Base-by-base conservation (phyloP, 768 basidiomycete genomes). In the Pulveroboletus ravenelii region DNA sequence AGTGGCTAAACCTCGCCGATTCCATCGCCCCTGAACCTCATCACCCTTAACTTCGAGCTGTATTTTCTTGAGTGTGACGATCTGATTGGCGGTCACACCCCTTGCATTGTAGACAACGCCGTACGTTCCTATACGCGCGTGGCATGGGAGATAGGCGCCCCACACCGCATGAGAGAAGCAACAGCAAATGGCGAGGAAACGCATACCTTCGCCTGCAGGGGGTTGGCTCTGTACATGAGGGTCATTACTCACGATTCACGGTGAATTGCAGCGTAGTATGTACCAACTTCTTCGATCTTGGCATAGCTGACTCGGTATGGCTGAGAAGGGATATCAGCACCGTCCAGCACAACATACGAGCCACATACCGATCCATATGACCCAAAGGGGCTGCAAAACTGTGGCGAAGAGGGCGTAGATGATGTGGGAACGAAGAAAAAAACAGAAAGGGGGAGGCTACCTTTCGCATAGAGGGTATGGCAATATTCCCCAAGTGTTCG, bases 31-130 rank as follows among this genome's bases (percentile, higher is more conserved):
- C n/a, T n/a, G 96, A 18, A 99, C 95, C 41, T 96, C 96, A 69
- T 99, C 96, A 64, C 98, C 96, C 70, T 98, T 96, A 14, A 93
- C 93, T 67, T 98, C 96, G 25, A 99, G 82, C 36, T 95, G 76
- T 66, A 99, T 98, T 79, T 99, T 99, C 83, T 99, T 99, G 57
- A 98, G 76, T 18, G 96, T 96, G 45, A 99, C 96, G 58, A 97
- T 84, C 59, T 82, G 72, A 65, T 87, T 87, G 9, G 80, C 87
- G 41, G 71, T 78, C 55, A 82, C 71, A 66, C 97, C 93, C 58
- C 84, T 81, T 35, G 95, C 95, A 70, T 97, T 96, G 79, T 98
- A 98, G 18, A 98, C 95, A 45, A 98, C 95, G 50, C 95, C 95
- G 59, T 98, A 98, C 20, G 95, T 97, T 59, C 95, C 95, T 98